A percentile compares a stretch with the other conserved stretches of the same genome.
Evolutionary conservation across 2,329 filamentous ascomycete genomes (phyloP).

Genomic region (Colletotrichum sp.): DNA sequence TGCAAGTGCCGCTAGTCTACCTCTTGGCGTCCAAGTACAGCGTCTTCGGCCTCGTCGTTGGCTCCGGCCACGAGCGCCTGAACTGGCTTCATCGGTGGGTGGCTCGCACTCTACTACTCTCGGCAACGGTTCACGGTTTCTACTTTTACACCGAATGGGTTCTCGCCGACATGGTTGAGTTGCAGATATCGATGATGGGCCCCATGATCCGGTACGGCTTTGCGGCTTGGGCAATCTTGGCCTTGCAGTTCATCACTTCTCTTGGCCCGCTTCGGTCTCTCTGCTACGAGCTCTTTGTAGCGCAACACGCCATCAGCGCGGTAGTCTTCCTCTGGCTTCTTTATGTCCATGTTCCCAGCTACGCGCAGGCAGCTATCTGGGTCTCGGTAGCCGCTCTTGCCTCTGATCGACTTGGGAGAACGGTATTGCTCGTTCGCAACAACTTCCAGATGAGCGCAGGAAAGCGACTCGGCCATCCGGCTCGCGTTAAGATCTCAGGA

Average conservation of each 20-base stretch:
- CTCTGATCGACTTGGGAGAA: slow-evolving; percentile 64
- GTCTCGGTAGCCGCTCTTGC: slow-evolving; percentile 66
- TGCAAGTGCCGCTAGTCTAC: slow-evolving; percentile 68
- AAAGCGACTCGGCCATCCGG: slow-evolving; percentile 55
- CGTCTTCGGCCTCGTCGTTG: slow-evolving; percentile 65
- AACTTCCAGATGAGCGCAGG: slow-evolving; percentile 52
- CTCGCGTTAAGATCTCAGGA: slow-evolving; percentile 53
- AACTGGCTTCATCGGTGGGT: slow-evolving; percentile 80
- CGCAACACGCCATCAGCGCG: slow-evolving; percentile 71
- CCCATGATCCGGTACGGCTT: slow-evolving; percentile 62
- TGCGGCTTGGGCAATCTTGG: slow-evolving; percentile 68
- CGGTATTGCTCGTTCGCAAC: slow-evolving; percentile 53
- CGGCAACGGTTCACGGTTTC: slow-evolving; percentile 71
- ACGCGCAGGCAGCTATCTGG: slow-evolving; percentile 68
- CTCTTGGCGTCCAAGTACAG: slow-evolving; percentile 65
- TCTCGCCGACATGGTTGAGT: slow-evolving; percentile 60
- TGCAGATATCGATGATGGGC: slow-evolving; percentile 62
- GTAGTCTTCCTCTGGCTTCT: slow-evolving; percentile 67
- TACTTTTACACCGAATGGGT: slow-evolving; percentile 72
- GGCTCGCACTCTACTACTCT: slow-evolving; percentile 71
- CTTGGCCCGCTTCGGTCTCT: slow-evolving; percentile 67
- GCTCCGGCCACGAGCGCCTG: slow-evolving; percentile 70
- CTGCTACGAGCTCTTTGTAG: slow-evolving; percentile 72
- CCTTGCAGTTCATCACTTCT: slow-evolving; percentile 71
- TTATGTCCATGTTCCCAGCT: slow-evolving; percentile 65